phyloP scores from a whole-genome alignment of 139 green algal species.

The Picochlorum sp. region DNA sequence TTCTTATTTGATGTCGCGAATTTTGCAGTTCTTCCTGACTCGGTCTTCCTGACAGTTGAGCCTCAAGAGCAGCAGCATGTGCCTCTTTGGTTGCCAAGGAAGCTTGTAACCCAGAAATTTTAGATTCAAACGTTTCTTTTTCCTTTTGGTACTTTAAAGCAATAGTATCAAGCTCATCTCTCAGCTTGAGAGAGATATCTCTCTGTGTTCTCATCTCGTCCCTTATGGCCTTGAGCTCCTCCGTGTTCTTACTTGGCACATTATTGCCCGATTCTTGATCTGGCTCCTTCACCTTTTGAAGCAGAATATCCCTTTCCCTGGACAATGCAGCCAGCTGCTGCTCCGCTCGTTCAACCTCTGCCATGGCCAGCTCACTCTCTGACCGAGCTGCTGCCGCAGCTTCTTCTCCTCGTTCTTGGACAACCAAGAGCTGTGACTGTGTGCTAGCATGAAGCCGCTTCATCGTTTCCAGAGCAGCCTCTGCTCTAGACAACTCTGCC shows the following conservation, averaged over 20 bases:
- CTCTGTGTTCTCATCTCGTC: conserved; percentile 45
- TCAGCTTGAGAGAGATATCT: conserved; percentile 33
- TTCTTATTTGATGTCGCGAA: conserved; percentile 47
- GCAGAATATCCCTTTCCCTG: conserved; percentile 50
- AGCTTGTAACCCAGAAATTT: conserved; percentile 25
- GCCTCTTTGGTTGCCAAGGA: conserved; percentile 42
- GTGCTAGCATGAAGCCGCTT: conserved; percentile 52
- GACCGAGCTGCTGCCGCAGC: conserved; percentile 33
- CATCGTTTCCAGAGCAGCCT: conserved; percentile 52
- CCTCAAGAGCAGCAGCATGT: conserved; percentile 34
- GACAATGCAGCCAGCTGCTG: conserved; percentile 53
- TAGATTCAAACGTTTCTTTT: background rate
- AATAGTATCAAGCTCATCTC: conserved; percentile 29
- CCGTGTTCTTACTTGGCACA: conserved; percentile 2
- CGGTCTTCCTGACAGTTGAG: conserved; percentile 24
- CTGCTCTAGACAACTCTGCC: conserved; percentile 44
- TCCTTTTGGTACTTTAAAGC: background rate
- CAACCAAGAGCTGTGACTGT: conserved; percentile 37
- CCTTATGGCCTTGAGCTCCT: background rate
- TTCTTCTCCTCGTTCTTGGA: conserved; percentile 55
- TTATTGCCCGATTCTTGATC: background rate
- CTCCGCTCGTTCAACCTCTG: conserved; percentile 51
- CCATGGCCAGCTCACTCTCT: conserved; percentile 64
- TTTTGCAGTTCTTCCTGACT: conserved; percentile 52
- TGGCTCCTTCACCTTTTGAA: conserved; percentile 21